These are phyloP conservation scores for Metarhizium rileyi DNA, from an alignment of 2,329 filamentous ascomycete genomes.

Conservation along the genomic window DNA sequence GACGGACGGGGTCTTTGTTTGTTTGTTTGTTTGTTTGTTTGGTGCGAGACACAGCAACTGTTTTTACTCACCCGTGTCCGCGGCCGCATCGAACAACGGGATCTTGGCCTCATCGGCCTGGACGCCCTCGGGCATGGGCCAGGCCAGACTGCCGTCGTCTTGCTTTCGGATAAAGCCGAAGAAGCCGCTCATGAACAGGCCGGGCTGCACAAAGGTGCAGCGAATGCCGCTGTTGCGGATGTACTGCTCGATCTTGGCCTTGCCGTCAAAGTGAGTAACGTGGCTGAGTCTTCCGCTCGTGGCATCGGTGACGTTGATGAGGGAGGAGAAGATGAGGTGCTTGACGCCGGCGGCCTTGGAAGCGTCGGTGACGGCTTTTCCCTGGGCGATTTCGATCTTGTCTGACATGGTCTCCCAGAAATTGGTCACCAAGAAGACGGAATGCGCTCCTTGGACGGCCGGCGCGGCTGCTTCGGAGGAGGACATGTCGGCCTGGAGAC, in stretches of 20 bases:
- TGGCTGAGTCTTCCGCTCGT: conserved; percentile 26
- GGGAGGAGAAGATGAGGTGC: conserved; percentile 37
- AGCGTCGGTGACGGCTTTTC: conserved; percentile 36
- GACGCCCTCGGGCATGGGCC: conserved; percentile 17
- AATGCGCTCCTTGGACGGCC: conserved; percentile 31
- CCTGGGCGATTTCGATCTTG: conserved; percentile 30
- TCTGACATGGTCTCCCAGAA: conserved; percentile 25
- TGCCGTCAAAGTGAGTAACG: conserved; percentile 45
- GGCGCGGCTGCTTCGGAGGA: conserved; percentile 22
- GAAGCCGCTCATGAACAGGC: conserved; percentile 45
- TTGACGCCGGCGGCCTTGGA: conserved; percentile 32
- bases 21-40: too few species aligned
- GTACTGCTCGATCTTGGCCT: conserved; percentile 46
- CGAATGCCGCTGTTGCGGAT: conserved; percentile 39
- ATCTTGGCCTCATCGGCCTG: conserved; percentile 21
- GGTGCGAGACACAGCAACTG: background rate
- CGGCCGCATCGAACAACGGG: conserved; percentile 27
- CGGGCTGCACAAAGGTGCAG: conserved; percentile 41
- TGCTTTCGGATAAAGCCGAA: conserved; percentile 18
- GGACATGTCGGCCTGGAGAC: conserved; percentile 31
- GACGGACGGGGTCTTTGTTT: too few species aligned
- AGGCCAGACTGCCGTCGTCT: conserved; percentile 19
- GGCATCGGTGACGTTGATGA: conserved; percentile 27
- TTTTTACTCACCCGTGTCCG: conserved; percentile 32
- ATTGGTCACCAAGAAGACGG: conserved; percentile 32